A percentile compares a stretch with the other conserved stretches of the same genome.
These are phyloP conservation scores for Daldinia loculata DNA, from an alignment of 495 filamentous ascomycete genomes.

Conservation along the genomic window DNA sequence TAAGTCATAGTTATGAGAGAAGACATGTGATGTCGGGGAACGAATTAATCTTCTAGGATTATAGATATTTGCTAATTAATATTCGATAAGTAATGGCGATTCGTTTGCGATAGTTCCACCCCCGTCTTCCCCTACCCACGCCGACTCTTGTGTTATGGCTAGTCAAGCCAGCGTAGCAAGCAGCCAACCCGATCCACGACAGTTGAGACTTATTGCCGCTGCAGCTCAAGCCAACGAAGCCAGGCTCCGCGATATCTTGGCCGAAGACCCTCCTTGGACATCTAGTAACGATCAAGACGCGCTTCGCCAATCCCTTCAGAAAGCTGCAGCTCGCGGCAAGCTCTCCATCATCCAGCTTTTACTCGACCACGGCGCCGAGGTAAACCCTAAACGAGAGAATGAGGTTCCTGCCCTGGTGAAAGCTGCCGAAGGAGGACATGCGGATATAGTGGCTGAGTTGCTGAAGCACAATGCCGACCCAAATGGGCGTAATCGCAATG, in stretches of 20 bases:
- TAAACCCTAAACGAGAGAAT: slow-evolving; percentile 53
- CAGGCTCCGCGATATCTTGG: slow-evolving; percentile 45
- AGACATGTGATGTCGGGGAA: slow-evolving; percentile 6
- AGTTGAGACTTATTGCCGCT: slow-evolving; percentile 46
- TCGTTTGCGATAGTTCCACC: slow-evolving; percentile 17
- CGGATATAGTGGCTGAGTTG: slow-evolving; percentile 41
- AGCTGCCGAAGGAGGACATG: slow-evolving; percentile 46
- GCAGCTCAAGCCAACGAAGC: slow-evolving; percentile 48
- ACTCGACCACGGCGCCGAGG: slow-evolving; percentile 62
- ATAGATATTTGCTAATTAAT: slow-evolving; percentile 23
- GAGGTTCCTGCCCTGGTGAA: slow-evolving; percentile 46
- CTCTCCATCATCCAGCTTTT: slow-evolving; percentile 60
- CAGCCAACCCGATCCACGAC: slow-evolving; percentile 48
- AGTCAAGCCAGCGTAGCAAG: slow-evolving; percentile 47
- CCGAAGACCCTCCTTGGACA: slow-evolving; percentile 45
- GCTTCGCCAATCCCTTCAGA: slow-evolving; percentile 59
- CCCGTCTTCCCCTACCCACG: neutral
- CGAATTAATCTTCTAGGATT: neutral
- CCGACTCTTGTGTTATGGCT: slow-evolving; percentile 35
- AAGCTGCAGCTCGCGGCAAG: slow-evolving; percentile 65
- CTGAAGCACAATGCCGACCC: slow-evolving; percentile 43
- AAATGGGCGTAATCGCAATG: slow-evolving; percentile 42
- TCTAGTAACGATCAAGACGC: slow-evolving; percentile 44
- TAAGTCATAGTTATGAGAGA: neutral
- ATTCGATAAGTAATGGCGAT: slow-evolving; percentile 21